Evolutionary conservation across 257 asterid genomes (phyloP).

Genomic region (Solanum pimpinellifolium): DNA sequence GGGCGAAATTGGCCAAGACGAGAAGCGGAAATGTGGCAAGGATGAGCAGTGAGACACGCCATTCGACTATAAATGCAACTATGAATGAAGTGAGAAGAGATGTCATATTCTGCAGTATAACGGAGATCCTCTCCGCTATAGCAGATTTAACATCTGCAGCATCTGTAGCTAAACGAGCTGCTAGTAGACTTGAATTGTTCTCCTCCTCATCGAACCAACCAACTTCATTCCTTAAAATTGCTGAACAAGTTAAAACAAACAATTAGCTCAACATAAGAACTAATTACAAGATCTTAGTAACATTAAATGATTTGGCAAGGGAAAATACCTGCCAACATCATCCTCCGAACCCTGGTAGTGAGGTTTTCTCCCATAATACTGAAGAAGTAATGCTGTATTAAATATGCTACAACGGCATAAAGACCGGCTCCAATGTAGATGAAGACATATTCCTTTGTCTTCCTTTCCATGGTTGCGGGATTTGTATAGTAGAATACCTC

Average conservation of each 20-base stretch:
- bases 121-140: conserved; percentile 95
- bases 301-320: not conserved
- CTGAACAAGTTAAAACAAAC: conserved; percentile 18
- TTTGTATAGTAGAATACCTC: conserved; percentile 83
- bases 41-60: conserved; percentile 92
- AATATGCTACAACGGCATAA: conserved; percentile 81
- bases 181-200: conserved; percentile 82
- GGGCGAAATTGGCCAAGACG: conserved; percentile 97
- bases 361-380: conserved; percentile 98
- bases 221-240: conserved; percentile 88
- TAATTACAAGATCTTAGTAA: not conserved
- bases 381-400: conserved; percentile 94
- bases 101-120: conserved; percentile 92
- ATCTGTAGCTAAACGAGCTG: conserved; percentile 84
- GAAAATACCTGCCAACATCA: conserved; percentile 94
- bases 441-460: conserved; percentile 84
- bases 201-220: conserved; percentile 99
- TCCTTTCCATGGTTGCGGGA: conserved; percentile 67
- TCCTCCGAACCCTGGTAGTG: conserved; percentile 87
- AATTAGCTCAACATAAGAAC: not conserved
- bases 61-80: conserved; percentile 92
- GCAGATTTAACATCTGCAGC: conserved; percentile 98
- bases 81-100: conserved; percentile 95
- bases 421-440: conserved; percentile 84
- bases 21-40: conserved; percentile 87